Evolutionary conservation across 768 basidiomycete genomes (phyloP).

Genomic region (Boletales sp.): DNA sequence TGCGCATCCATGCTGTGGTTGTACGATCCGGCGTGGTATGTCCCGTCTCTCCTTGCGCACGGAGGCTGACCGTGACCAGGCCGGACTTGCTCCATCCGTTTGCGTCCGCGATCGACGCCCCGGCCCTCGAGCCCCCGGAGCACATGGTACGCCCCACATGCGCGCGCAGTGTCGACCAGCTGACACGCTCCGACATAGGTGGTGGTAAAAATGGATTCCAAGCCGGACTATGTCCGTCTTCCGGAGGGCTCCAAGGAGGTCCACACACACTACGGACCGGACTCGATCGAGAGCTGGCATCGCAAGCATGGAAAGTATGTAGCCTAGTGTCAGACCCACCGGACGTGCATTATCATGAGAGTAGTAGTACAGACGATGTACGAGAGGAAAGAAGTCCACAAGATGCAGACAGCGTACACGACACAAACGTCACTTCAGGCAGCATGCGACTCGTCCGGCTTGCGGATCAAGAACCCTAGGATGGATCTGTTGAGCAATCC

Average conservation of each 20-base stretch:
- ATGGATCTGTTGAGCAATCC: background rate
- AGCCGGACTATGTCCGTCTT: constrained; percentile 58
- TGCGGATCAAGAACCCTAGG: constrained; percentile 54
- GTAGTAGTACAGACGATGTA: constrained; percentile 2
- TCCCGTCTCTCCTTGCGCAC: background rate
- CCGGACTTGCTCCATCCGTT: constrained; percentile 65
- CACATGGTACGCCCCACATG: constrained; percentile 38
- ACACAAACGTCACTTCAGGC: constrained; percentile 1
- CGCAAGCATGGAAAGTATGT: constrained; percentile 46
- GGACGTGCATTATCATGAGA: too few species aligned
- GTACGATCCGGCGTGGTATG: constrained; percentile 53
- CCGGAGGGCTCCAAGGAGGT: constrained; percentile 53
- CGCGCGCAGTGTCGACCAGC: too few species aligned
- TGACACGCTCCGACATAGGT: constrained; percentile 31
- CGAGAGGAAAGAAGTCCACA: background rate
- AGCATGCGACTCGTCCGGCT: constrained; percentile 52
- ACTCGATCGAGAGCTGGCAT: constrained; percentile 60
- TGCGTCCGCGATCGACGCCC: constrained; percentile 62
- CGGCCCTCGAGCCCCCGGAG: constrained; percentile 49
- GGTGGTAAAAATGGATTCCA: constrained; percentile 44
- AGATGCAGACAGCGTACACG: background rate
- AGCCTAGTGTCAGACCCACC: background rate
- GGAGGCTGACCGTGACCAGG: constrained; percentile 32
- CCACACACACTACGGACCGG: constrained; percentile 40
- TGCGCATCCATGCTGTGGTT: constrained; percentile 69